These are phyloP conservation scores for Penicillium nordicum DNA, from an alignment of 2,329 filamentous ascomycete species.

Conservation along the genomic window DNA sequence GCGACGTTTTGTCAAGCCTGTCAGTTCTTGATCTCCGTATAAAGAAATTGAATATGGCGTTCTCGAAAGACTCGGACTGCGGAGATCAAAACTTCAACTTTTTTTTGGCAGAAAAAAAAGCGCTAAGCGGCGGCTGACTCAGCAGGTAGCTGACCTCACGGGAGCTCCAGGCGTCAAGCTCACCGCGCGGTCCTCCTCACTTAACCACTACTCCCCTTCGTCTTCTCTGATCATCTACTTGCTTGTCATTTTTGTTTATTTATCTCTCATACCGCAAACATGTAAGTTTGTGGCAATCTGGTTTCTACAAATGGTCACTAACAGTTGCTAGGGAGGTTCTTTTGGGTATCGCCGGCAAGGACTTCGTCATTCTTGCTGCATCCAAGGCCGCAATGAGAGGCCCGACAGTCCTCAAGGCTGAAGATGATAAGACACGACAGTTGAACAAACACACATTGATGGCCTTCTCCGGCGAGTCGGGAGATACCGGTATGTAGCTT, in stretches of 20 bases:
- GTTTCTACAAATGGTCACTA: constrained; percentile 11
- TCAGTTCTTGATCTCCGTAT: constrained; percentile 6
- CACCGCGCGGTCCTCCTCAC: constrained; percentile 35
- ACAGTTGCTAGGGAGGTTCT: constrained; percentile 77
- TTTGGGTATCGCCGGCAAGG: constrained; percentile 96
- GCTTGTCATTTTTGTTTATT: constrained; percentile 14
- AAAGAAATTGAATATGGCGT: constrained; percentile 11
- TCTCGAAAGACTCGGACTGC: constrained; percentile 12
- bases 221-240: constrained; percentile 21
- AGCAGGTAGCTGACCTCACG: constrained; percentile 32
- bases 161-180: constrained; percentile 44
- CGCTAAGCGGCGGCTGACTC: constrained; percentile 35
- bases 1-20: constrained; percentile 1
- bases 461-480: constrained; percentile 92
- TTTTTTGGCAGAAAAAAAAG: constrained; percentile 37
- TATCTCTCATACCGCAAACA: constrained; percentile 22
- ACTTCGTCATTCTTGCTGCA: constrained; percentile 96
- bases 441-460: constrained; percentile 93
- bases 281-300: constrained; percentile 22
- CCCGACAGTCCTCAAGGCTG: constrained; percentile 88
- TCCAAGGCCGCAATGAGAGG: constrained; percentile 99
- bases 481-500: constrained; percentile 72
- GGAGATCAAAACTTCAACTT: constrained; percentile 27
- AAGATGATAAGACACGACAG: constrained; percentile 91
- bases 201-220: constrained; percentile 21